phyloP scores from a whole-genome alignment of 495 filamentous ascomycete species.

The Niebla homalea region DNA sequence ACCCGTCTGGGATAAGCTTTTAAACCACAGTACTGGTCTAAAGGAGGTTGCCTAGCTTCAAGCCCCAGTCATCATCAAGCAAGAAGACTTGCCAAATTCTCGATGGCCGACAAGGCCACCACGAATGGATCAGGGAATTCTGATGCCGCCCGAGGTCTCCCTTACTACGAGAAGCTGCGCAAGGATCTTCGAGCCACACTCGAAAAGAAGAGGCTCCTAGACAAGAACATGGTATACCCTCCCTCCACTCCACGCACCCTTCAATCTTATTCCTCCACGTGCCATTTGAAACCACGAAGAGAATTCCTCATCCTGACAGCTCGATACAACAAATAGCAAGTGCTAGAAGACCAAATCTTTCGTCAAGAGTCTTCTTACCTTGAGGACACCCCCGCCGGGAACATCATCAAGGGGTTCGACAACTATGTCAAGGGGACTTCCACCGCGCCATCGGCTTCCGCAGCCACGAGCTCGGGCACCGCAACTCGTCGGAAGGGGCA shows the following conservation, averaged over 20 bases:
- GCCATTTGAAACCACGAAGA: no score
- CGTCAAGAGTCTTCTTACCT: constrained; percentile 78
- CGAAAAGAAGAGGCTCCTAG: constrained; percentile 51
- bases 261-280: neutral
- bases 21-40: no score
- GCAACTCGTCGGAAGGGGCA: constrained; percentile 31
- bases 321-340: no score
- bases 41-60: no score
- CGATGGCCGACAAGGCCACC: constrained; percentile 41
- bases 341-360: constrained; percentile 72
- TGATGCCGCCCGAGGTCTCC: constrained; percentile 35
- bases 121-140: constrained; percentile 9
- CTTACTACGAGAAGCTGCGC: constrained; percentile 62
- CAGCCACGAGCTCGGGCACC: constrained; percentile 17
- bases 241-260: neutral
- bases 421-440: constrained; percentile 84
- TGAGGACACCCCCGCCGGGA: constrained; percentile 77
- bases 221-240: constrained; percentile 46
- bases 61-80: neutral
- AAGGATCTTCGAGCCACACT: constrained; percentile 55
- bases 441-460: constrained; percentile 18
- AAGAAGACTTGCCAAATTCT: neutral
- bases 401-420: constrained; percentile 96
- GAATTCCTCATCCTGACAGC: no score
- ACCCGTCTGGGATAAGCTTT: no score